Conservation (phyloP, 179 eudicot genomes). For the Amaranthus tricolor region DNA sequence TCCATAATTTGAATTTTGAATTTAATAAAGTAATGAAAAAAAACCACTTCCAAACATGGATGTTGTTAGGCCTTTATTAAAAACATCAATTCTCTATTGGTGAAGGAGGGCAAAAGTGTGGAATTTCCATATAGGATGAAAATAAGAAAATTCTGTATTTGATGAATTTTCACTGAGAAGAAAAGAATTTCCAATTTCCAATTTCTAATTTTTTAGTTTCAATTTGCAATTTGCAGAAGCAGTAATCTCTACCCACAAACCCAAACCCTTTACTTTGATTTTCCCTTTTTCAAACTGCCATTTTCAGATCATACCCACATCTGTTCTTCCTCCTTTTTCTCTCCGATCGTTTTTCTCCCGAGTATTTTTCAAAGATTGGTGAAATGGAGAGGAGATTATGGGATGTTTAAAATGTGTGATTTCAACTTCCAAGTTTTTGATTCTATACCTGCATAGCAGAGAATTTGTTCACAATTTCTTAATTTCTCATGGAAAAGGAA, state of each 20-base stretch:
- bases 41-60: too few relatives aligned
- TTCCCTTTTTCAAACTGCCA: constrained; percentile 6
- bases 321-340: not conserved
- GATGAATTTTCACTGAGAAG: too few relatives aligned
- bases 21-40: too few relatives aligned
- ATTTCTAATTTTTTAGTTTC: too few relatives aligned
- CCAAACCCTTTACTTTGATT: constrained; percentile 2
- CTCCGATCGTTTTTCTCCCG: not conserved
- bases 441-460: constrained; percentile 10
- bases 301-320: constrained; percentile 10
- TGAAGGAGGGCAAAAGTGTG: too few relatives aligned
- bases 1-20: too few relatives aligned
- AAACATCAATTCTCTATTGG: too few relatives aligned
- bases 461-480: not conserved
- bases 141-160: too few relatives aligned
- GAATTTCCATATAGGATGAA: too few relatives aligned
- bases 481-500: constrained; percentile 55
- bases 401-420: constrained; percentile 12
- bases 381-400: not conserved
- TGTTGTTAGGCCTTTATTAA: too few relatives aligned
- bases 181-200: too few relatives aligned
- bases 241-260: not conserved
- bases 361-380: not conserved
- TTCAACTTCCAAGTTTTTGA: constrained; percentile 11
- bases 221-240: too few relatives aligned